These are phyloP conservation scores for Kodamaea plutei DNA, from an alignment of 1,139 yeast species.

Conservation along the genomic window DNA sequence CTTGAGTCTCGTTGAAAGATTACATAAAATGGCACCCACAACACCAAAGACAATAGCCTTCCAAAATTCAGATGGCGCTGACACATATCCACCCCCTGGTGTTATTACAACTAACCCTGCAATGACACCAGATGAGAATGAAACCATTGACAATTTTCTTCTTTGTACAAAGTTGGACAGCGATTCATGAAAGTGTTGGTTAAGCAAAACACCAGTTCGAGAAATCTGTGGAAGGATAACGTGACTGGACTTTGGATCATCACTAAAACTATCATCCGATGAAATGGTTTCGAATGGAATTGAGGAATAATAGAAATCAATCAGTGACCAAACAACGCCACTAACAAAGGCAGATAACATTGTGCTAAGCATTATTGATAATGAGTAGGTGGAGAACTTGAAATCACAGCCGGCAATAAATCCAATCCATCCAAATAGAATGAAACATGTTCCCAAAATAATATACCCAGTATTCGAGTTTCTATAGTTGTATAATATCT, in stretches of 20 bases:
- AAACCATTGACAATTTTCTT: slow-evolving; percentile 37
- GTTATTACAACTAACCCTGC: slow-evolving; percentile 44
- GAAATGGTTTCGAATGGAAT: slow-evolving; percentile 27
- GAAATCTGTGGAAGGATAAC: slow-evolving; percentile 10
- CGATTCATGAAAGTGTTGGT: slow-evolving; percentile 20
- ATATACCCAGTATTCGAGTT: slow-evolving; percentile 39
- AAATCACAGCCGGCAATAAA: slow-evolving; percentile 45
- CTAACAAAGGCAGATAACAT: slow-evolving; percentile 33
- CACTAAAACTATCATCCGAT: background rate
- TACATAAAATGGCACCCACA: slow-evolving; percentile 35
- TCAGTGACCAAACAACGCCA: slow-evolving; percentile 35
- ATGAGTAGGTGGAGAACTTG: slow-evolving; percentile 31
- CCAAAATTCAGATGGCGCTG: slow-evolving; percentile 39
- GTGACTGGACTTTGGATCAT: background rate
- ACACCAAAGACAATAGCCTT: slow-evolving; percentile 39
- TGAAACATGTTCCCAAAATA: slow-evolving; percentile 48
- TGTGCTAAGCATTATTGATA: slow-evolving; percentile 35
- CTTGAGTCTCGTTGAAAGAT: slow-evolving; percentile 40
- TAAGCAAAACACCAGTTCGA: slow-evolving; percentile 18
- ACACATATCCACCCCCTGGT: slow-evolving; percentile 44
- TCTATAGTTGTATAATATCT: slow-evolving; percentile 34
- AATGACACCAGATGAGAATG: slow-evolving; percentile 42
- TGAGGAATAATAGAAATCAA: slow-evolving; percentile 39
- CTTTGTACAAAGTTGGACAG: slow-evolving; percentile 17
- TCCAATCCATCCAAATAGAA: slow-evolving; percentile 43